Base-by-base conservation (phyloP, 2,329 filamentous ascomycete species). In the Colletotrichum spaethianum region DNA sequence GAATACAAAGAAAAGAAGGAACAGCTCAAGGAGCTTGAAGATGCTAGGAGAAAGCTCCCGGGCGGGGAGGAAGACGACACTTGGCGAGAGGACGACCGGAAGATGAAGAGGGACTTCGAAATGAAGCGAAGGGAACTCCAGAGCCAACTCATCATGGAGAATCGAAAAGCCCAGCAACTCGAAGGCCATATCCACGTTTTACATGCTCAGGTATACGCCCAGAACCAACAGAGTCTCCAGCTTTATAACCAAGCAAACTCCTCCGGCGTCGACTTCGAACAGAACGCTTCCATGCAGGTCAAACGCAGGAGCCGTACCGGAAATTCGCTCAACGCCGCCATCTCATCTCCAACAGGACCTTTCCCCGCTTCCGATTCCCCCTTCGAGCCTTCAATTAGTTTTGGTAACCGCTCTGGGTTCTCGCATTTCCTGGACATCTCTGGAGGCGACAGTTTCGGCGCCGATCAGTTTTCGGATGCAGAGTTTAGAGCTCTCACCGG, bases 21-120 rank as follows among this genome's bases (percentile, higher is more conserved):
- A 66, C 89, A 92, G 74, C 89, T 96, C 75, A 94, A 94, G 79
- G 88, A 91, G 63, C 86, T 95, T 33, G 94, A 96, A 79, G 90
- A 92, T 70, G 89, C 92, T 74, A 85, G 91, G 61, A 92, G 92
- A 80, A 89, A 87, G 67, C 86, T 90, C 16, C 88, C 89, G 2
- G 91, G 88, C 20, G 88, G 85, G n/a, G 87, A 91, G 67, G 87
- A 90, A 56, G 90, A 91, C 46, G 88, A 90, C 18, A 86, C 86
- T 73, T 87, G 84, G 86, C 84, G 85, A 64, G 76, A 92, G 63
- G 83, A 82, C 65, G 86, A 90, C 62, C 80, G 80, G 57, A 84
- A 87, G 59, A 82, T 90, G 28, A 86, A 87, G 70, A 84, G 86
- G 59, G 86, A 89, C 38, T 92, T 90, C 87, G 87, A 89, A 31